Percentiles rank a stretch among this genome's conserved stretches.
Conservation (phyloP, 1,139 yeast species). For the Neolecta irregularis region DNA sequence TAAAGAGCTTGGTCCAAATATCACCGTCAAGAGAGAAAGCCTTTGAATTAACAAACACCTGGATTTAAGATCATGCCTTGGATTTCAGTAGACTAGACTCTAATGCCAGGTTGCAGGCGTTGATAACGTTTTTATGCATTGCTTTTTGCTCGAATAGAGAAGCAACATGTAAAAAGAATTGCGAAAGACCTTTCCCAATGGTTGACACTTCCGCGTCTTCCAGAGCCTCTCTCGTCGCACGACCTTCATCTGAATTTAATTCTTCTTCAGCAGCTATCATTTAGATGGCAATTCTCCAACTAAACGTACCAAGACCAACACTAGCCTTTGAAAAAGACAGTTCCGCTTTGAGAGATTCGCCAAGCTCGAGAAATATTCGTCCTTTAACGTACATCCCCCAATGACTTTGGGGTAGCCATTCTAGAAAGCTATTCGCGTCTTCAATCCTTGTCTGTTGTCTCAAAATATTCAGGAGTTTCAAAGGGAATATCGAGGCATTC, state of each 20-base stretch:
- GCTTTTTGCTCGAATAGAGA: conserved; percentile 1
- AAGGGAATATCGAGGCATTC: too few relatives aligned
- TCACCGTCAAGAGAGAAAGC: too few relatives aligned
- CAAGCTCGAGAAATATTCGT: conserved; percentile 1
- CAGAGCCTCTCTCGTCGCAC: neutral
- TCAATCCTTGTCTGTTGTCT: too few relatives aligned
- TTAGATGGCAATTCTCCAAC: neutral
- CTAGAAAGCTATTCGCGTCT: too few relatives aligned
- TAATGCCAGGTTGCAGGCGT: too few relatives aligned
- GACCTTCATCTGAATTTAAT: neutral
- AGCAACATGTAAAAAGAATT: conserved; percentile 3
- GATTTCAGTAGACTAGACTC: too few relatives aligned
- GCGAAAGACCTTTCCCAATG: neutral
- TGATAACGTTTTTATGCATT: too few relatives aligned
- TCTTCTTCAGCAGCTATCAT: conserved; percentile 1
- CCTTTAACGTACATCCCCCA: conserved; percentile 3
- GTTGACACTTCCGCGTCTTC: neutral
- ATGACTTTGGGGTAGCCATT: conserved; percentile 3
- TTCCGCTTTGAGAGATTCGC: neutral
- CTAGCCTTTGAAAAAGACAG: conserved; percentile 1
- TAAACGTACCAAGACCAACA: neutral
- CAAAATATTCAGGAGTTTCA: too few relatives aligned
- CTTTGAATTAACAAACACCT: too few relatives aligned
- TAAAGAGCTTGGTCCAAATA: conserved; percentile 2
- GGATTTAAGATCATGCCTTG: too few relatives aligned